Evolutionary conservation across 1,284 basidiomycete species (phyloP), one percentile per base, ranked within the genome.

Genomic region (Lentinus polychrous): DNA sequence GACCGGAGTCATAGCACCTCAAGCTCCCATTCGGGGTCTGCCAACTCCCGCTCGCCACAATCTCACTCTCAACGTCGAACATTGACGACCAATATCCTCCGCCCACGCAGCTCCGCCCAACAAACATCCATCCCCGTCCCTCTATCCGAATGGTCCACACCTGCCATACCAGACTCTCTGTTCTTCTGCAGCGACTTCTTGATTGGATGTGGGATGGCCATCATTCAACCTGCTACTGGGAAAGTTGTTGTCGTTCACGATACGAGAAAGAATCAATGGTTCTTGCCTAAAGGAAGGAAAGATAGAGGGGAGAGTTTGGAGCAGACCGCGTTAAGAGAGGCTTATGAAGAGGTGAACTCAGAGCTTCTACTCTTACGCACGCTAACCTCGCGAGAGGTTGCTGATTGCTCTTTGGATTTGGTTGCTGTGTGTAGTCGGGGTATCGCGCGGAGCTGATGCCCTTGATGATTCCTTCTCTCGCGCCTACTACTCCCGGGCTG

Each of bases 261-360:
- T 35, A 59, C 55, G 1, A 46, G 59, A 22, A 46, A 22, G 15
- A 50, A 66, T 1, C 59, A 62, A 17, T 83, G 71, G 71, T 81
- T 83, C 56, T 66, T 83, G 1, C 81, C 81, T 0, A 74, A 72
- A 48, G 81, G 82, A 7, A 65, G 82, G 46, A 85, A 83, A 59
- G 81, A 84, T 58, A 54, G 75, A 0, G 79, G 79, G 2, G 81
- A 85, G 62, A 72, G 70, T 4, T 54, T 83, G 11, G 79, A 83
- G 57, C 60, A 71, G 37, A 60, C 81, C 0, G 81, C 77, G 0
- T 59, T 83, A 35, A 66, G 82, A 45, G 81, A 83, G 62, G 80
- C 75, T 2, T 78, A 81, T 57, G 81, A 83, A 60, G 81, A 83
- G 74, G 81, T 79, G 47, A 45, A 68, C 57, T 31, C 17, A 35